Conservation (phyloP, 495 filamentous ascomycete genomes). For the Penicillium chermesinum region DNA sequence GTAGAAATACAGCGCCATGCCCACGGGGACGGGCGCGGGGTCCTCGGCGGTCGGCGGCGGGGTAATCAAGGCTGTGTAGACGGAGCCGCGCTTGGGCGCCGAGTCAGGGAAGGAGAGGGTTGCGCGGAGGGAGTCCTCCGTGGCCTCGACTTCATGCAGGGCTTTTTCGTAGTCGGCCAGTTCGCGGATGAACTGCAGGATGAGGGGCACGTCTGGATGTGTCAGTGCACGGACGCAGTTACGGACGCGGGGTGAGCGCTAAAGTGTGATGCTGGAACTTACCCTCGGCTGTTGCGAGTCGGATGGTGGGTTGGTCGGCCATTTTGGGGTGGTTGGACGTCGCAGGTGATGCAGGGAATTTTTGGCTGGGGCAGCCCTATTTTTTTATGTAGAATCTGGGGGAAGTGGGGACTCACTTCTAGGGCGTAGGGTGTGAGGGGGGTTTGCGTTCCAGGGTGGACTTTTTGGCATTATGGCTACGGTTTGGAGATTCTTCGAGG, state of each 20-base stretch:
- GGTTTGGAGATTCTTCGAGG: too few species aligned
- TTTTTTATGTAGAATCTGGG: neutral
- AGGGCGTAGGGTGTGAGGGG: neutral
- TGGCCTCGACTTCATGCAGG: slow-evolving; percentile 71
- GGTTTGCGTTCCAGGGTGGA: too few species aligned
- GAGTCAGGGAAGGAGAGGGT: slow-evolving; percentile 72
- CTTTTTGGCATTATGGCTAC: too few species aligned
- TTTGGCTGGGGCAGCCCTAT: neutral
- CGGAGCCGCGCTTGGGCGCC: slow-evolving; percentile 33
- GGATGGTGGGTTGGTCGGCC: slow-evolving; percentile 40
- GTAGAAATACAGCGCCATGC: slow-evolving; percentile 64
- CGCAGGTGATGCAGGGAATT: neutral
- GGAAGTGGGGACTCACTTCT: neutral
- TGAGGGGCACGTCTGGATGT: slow-evolving; percentile 68
- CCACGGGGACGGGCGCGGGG: slow-evolving; percentile 39
- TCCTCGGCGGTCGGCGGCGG: slow-evolving; percentile 25
- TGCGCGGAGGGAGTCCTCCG: slow-evolving; percentile 59
- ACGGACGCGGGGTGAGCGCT: neutral
- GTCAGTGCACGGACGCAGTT: slow-evolving; percentile 3
- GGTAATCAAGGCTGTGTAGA: slow-evolving; percentile 41
- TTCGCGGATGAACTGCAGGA: slow-evolving; percentile 79
- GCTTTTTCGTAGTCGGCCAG: slow-evolving; percentile 80
- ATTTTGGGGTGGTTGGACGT: slow-evolving; percentile 5
- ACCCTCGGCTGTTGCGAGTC: slow-evolving; percentile 46
- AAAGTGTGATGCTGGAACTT: slow-evolving; percentile 6